Base-by-base conservation (phyloP, 495 filamentous ascomycete species). In the Tuber brumale region DNA sequence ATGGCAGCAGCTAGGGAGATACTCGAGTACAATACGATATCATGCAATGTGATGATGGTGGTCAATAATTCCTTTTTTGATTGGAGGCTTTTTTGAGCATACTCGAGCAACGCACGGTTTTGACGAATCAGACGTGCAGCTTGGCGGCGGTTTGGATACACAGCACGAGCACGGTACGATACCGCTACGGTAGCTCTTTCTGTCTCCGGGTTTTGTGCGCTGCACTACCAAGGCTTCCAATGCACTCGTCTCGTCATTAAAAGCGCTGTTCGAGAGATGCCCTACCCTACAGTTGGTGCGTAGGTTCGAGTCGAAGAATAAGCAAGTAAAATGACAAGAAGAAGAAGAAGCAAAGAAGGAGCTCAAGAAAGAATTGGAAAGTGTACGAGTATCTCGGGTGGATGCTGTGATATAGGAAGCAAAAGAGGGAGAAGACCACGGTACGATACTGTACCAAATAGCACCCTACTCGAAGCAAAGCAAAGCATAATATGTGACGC, bases 1-100 rank as follows among this genome's bases (percentile, higher is more conserved):
- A 61, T 61, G n/a, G n/a, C n/a, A n/a, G 51, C 51, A 61, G 51
- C 51, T 16, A n/a, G 51, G n/a, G 51, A 61, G 51, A 61, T 35
- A n/a, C n/a, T n/a, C n/a, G n/a, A n/a, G n/a, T n/a, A n/a, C n/a
- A n/a, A n/a, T n/a, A 66, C 57, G 35, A 27, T 57, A 57, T 57
- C 51, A 27, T 27, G 51, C 51, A 27, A 66, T 31, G 14, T 18
- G 57, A 27, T 66, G 57, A 7, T 66, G 57, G 57, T 8, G 27
- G 57, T 35, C 57, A 18, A 66, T 18, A 66, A 18, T 35, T 35
- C 27, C 27, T 7, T 35, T 31, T 35, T 12, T 14, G 51, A 61
- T 27, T 61, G 51, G 51, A 61, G 12, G 51, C 51, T 61, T 14
- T 66, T 66, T 66, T 3, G 12, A 35, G 27, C 14, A 8, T 35